Percentiles rank a stretch among this genome's conserved stretches.
phyloP scores from a whole-genome alignment of 495 filamentous ascomycete species.

The Trichoderma asperelloides region DNA sequence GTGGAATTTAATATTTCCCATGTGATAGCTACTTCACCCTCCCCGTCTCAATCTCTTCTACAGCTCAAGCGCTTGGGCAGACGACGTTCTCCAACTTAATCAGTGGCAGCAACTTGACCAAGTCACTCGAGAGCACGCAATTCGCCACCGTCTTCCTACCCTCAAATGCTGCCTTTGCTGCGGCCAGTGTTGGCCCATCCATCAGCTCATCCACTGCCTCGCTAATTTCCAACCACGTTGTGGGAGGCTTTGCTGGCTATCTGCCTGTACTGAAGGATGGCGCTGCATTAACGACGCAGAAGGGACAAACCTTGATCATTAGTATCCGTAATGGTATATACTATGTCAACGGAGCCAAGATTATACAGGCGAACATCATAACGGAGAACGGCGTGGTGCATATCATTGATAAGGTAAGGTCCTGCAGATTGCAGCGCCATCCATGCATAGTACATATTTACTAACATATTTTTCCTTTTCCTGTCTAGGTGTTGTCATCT shows the following conservation, averaged over 20 bases:
- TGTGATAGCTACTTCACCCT: conserved; percentile 12
- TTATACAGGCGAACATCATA: conserved; percentile 22
- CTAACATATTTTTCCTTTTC: background rate
- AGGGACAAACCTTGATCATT: conserved; percentile 20
- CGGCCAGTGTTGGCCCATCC: conserved; percentile 12
- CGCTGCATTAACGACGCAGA: background rate
- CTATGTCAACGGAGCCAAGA: conserved; percentile 25
- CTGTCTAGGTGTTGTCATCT: background rate
- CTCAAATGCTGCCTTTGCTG: conserved; percentile 18
- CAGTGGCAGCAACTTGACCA: conserved; percentile 33
- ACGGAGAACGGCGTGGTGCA: conserved; percentile 29
- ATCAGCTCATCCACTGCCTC: conserved; percentile 1
- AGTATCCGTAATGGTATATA: conserved; percentile 18
- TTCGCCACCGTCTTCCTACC: conserved; percentile 19
- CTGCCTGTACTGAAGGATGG: background rate
- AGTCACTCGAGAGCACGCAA: conserved; percentile 23
- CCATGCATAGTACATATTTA: background rate
- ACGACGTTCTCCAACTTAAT: conserved; percentile 18
- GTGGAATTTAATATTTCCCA: too few species aligned
- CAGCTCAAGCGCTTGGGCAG: conserved; percentile 10
- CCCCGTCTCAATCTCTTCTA: conserved; percentile 11
- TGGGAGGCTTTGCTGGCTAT: conserved; percentile 14
- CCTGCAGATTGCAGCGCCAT: background rate
- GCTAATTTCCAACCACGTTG: conserved; percentile 19
- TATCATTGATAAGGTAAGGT: conserved; percentile 26